A percentile compares a stretch with the other conserved stretches of the same genome.
Conservation (phyloP, 768 basidiomycete genomes). For the Lactarius hatsudake region DNA sequence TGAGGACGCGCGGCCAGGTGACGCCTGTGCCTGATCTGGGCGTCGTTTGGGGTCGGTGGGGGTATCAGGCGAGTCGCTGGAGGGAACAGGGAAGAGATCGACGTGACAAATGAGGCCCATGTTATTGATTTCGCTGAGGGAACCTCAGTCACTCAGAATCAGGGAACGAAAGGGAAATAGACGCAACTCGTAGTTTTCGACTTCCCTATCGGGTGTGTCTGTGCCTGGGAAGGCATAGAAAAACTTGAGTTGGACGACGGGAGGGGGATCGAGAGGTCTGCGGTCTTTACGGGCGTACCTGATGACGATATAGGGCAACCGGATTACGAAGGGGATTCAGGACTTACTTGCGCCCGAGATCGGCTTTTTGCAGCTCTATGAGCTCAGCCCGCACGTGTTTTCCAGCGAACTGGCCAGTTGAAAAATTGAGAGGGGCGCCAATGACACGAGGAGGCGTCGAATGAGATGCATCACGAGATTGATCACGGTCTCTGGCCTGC, state of each 20-base stretch:
- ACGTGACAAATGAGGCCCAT: constrained; percentile 73
- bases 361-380: constrained; percentile 35
- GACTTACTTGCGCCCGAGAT: constrained; percentile 36
- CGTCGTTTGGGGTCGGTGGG: constrained; percentile 15
- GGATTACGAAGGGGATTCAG: no score
- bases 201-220: constrained; percentile 21
- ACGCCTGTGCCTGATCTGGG: constrained; percentile 9
- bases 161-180: background rate
- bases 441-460: constrained; percentile 23
- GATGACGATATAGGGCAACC: background rate
- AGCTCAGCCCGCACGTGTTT: constrained; percentile 31
- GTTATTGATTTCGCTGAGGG: constrained; percentile 52
- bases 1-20: constrained; percentile 24
- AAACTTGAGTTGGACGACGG: constrained; percentile 31
- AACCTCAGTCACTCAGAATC: constrained; percentile 13
- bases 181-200: constrained; percentile 27
- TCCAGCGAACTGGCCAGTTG: constrained; percentile 34
- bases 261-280: constrained; percentile 32
- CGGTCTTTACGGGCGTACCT: constrained; percentile 32
- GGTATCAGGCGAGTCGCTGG: constrained; percentile 20
- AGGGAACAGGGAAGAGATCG: constrained; percentile 63
- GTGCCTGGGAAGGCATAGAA: constrained; percentile 23
- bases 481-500: constrained; percentile 14
- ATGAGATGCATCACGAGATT: constrained; percentile 13
- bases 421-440: constrained; percentile 32